Percentiles rank a stretch among this genome's conserved stretches.
Evolutionary conservation across 2,329 filamentous ascomycete species (phyloP).

Genomic region (Fusarium veterinarium): DNA sequence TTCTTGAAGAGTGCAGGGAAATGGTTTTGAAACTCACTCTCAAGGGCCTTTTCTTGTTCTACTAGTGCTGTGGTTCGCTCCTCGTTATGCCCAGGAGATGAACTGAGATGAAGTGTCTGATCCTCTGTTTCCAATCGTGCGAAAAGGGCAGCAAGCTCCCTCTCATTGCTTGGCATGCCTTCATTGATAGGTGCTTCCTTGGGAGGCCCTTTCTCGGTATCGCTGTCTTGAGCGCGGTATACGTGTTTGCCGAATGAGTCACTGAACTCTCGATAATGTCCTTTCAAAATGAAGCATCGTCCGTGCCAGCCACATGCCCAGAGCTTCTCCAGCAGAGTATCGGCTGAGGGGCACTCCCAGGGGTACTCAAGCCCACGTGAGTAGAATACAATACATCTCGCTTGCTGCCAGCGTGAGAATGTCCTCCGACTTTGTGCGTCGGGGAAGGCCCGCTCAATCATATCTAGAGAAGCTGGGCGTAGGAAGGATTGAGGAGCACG

Average conservation of each 20-base stretch:
- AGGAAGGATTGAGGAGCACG: constrained; percentile 63
- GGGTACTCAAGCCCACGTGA: constrained; percentile 61
- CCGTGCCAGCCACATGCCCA: constrained; percentile 61
- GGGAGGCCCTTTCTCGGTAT: constrained; percentile 51
- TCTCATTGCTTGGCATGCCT: constrained; percentile 47
- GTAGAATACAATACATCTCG: constrained; percentile 65
- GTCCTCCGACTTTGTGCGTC: constrained; percentile 60
- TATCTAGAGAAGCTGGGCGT: constrained; percentile 59
- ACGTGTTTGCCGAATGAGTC: constrained; percentile 64
- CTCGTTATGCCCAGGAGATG: constrained; percentile 52
- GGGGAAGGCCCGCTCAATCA: constrained; percentile 62
- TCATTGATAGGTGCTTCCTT: constrained; percentile 25
- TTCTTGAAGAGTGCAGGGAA: constrained; percentile 61
- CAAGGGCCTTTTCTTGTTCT: constrained; percentile 60
- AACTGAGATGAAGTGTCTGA: constrained; percentile 51
- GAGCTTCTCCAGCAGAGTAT: constrained; percentile 58
- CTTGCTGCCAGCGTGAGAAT: constrained; percentile 60
- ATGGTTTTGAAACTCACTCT: constrained; percentile 59
- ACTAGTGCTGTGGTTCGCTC: constrained; percentile 57
- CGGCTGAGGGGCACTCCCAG: constrained; percentile 64
- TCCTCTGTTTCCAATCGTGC: constrained; percentile 57
- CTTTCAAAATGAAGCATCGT: constrained; percentile 65
- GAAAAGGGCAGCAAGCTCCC: constrained; percentile 60
- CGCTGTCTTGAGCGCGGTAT: constrained; percentile 55
- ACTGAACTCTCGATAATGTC: constrained; percentile 67